Evolutionary conservation across 1,139 yeast species (phyloP).

Genomic region (Pichia sp.): DNA sequence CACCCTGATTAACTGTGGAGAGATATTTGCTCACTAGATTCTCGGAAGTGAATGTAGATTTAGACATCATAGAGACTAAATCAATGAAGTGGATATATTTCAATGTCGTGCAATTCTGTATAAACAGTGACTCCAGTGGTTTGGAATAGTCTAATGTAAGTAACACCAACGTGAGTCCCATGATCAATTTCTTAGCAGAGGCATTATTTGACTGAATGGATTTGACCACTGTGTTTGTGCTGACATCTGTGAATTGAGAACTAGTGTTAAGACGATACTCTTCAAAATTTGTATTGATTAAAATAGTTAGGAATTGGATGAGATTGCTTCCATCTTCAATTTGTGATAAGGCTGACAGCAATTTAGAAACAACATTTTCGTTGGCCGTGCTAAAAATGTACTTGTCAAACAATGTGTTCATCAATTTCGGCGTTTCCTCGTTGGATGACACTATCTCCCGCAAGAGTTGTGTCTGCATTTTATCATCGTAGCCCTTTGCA

Average conservation of each 20-base stretch:
- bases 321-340: constrained; percentile 21
- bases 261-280: constrained; percentile 15
- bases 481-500: constrained; percentile 6
- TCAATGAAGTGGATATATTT: constrained; percentile 12
- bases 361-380: constrained; percentile 18
- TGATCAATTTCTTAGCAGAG: constrained; percentile 23
- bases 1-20: constrained; percentile 15
- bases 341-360: constrained; percentile 21
- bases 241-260: constrained; percentile 20
- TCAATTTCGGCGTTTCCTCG: constrained; percentile 8
- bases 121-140: constrained; percentile 24
- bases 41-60: too few relatives aligned
- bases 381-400: constrained; percentile 24
- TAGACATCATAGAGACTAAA: constrained; percentile 3
- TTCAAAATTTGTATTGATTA: constrained; percentile 21
- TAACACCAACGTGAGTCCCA: constrained; percentile 30
- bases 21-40: constrained; percentile 12
- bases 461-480: neutral
- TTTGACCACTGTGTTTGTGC: constrained; percentile 17
- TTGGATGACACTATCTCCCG: neutral
- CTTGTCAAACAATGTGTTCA: constrained; percentile 30
- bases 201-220: constrained; percentile 20
- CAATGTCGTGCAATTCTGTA: constrained; percentile 11
- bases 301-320: constrained; percentile 21
- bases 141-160: constrained; percentile 33